phyloP scores from a whole-genome alignment of 768 basidiomycete species.

The Lyophyllum semitale region DNA sequence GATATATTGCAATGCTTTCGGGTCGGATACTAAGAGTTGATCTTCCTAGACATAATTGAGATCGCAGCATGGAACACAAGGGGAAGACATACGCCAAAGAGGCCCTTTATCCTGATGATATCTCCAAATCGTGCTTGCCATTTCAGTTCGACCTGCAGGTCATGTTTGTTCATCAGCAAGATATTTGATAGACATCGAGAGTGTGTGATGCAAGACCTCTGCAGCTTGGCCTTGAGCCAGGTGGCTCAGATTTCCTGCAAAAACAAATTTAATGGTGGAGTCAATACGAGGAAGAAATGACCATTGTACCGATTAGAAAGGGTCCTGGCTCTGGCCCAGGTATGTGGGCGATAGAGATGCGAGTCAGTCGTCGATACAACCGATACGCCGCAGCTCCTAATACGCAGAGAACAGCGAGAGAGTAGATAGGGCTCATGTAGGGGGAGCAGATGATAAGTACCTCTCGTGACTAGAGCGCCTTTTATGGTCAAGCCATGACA shows the following conservation, averaged over 20 bases:
- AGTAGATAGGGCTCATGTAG: slow-evolving; percentile 10
- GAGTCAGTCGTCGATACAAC: slow-evolving; percentile 31
- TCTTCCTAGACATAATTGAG: slow-evolving; percentile 36
- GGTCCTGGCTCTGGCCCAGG: slow-evolving; percentile 35
- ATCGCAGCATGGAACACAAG: neutral
- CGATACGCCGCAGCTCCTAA: slow-evolving; percentile 19
- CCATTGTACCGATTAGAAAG: slow-evolving; percentile 39
- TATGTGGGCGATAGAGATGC: too few relatives aligned
- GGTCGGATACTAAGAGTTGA: too few relatives aligned
- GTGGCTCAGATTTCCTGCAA: too few relatives aligned
- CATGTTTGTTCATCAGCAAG: neutral
- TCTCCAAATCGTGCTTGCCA: slow-evolving; percentile 48
- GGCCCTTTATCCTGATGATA: too few relatives aligned
- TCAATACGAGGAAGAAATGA: neutral
- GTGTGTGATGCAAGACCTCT: slow-evolving; percentile 14
- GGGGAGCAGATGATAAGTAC: neutral
- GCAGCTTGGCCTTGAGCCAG: too few relatives aligned
- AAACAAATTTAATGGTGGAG: neutral
- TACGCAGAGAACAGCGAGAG: slow-evolving; percentile 6
- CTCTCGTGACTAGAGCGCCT: neutral
- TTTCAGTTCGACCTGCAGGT: slow-evolving; percentile 38
- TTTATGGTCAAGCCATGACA: slow-evolving; percentile 4
- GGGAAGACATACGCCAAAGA: slow-evolving; percentile 31
- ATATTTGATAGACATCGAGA: neutral
- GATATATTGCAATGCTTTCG: too few relatives aligned